Evolutionary conservation across 1,284 basidiomycete species (phyloP).

Genomic region (Sporisorium iseilematis-ciliati): DNA sequence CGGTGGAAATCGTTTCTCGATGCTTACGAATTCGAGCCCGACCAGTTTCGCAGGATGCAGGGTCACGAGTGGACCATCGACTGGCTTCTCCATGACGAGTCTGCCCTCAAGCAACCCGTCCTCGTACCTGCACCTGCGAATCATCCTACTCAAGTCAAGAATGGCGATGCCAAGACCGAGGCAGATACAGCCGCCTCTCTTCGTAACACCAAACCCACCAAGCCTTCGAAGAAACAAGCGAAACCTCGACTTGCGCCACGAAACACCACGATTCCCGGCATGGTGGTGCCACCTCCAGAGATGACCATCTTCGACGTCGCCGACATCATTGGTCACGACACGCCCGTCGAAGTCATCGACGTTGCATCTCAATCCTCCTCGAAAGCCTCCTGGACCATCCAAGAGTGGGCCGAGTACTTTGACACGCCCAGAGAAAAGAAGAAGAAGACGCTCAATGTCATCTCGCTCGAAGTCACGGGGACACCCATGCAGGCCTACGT

Average conservation of each 20-base stretch:
- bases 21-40: slow-evolving; percentile 37
- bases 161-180: slow-evolving; percentile 3
- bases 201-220: neutral
- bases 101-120: slow-evolving; percentile 44
- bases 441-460: slow-evolving; percentile 86
- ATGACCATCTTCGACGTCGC: slow-evolving; percentile 85
- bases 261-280: slow-evolving; percentile 67
- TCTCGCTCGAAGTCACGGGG: slow-evolving; percentile 85
- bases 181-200: neutral
- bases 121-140: slow-evolving; percentile 43
- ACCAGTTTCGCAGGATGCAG: slow-evolving; percentile 44
- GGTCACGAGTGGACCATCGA: slow-evolving; percentile 55
- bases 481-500: slow-evolving; percentile 82
- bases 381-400: slow-evolving; percentile 79
- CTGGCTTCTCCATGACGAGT: slow-evolving; percentile 48
- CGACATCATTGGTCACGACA: slow-evolving; percentile 75
- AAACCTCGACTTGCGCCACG: slow-evolving; percentile 21
- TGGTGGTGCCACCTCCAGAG: slow-evolving; percentile 81
- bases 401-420: slow-evolving; percentile 91
- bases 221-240: slow-evolving; percentile 11
- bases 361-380: slow-evolving; percentile 70
- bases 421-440: slow-evolving; percentile 74
- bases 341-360: slow-evolving; percentile 66
- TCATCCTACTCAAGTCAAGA: neutral
- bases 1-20: slow-evolving; percentile 54